Evolutionary conservation across 495 filamentous ascomycete genomes (phyloP), one percentile per base, ranked within the genome.

Genomic region (Penicillium cinerascens): DNA sequence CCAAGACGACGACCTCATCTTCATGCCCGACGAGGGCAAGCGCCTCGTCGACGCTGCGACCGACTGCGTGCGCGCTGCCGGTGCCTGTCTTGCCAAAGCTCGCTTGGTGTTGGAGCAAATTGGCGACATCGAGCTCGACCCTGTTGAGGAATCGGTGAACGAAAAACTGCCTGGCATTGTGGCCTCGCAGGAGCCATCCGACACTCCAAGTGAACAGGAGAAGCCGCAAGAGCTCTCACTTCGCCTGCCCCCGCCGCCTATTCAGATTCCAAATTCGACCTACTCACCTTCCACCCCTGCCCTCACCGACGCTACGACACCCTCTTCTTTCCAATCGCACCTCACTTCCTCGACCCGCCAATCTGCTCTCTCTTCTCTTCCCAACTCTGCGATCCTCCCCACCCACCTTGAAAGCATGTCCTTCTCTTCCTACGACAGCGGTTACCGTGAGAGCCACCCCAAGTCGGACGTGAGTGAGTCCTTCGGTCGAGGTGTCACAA

Each of bases 71-170:
- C 84, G 89, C 50, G 85, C 87, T 27, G 90, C 91, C 45, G 92
- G 92, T 15, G 92, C 96, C 58, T 97, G 93, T 65, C 84, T 95
- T 18, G 84, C 85, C 5, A 91, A 91, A 67, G 86, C 91, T 21
- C 89, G 87, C 59, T 75, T 82, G 68, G 85, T 96, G 35, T 86
- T 99, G 51, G 91, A 96, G 69, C 78, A 86, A 43, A 90, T 93
- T 55, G 95, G 93, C 20, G 93, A 99, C 68, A 96, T 99, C 61
- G 91, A 96, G 63, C 81, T 95, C 48, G 86, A 89, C 40, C 63
- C 78, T 15, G 60, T 80, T 1, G 68, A 84, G 44, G 75, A 83
- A 38, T 29, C 51, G 9, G 21, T 50, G n/a, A 33, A 44, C 6
- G 50, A 56, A 10, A 42, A 52, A 0, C n/a, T 50, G n/a, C 42